Conservation (phyloP, 2,329 filamentous ascomycete species). For the Coniella vitis region DNA sequence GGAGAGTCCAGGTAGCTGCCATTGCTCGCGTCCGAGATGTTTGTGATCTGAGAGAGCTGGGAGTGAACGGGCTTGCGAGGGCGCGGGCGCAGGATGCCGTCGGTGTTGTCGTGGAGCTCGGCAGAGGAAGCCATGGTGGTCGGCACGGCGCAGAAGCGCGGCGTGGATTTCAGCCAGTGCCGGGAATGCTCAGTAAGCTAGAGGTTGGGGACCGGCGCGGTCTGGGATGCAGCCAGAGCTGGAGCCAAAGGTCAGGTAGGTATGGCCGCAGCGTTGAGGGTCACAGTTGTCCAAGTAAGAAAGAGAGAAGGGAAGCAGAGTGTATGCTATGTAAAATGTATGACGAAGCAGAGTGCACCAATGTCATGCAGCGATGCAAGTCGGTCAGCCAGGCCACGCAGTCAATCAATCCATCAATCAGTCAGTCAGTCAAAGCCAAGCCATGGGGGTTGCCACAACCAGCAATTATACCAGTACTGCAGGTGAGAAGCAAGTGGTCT, state of each 20-base stretch:
- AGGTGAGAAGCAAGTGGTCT: too few relatives aligned
- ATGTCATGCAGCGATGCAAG: too few relatives aligned
- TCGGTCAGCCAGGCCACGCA: too few relatives aligned
- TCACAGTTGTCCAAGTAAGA: background rate
- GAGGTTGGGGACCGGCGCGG: background rate
- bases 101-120: constrained; percentile 27
- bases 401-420: too few relatives aligned
- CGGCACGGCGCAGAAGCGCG: background rate
- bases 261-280: background rate
- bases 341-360: too few relatives aligned
- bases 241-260: background rate
- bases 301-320: background rate
- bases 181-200: background rate
- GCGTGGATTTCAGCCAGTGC: background rate
- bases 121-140: constrained; percentile 25
- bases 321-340: background rate
- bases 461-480: too few relatives aligned
- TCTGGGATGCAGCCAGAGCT: background rate
- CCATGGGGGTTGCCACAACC: background rate
- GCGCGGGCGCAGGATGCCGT: constrained; percentile 39
- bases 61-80: constrained; percentile 43
- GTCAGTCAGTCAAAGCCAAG: background rate
- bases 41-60: constrained; percentile 37
- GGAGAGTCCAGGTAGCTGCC: constrained; percentile 27
- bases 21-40: constrained; percentile 28